These are phyloP conservation scores for Macroventuria anomochaeta DNA, from an alignment of 2,329 filamentous ascomycete species.

Conservation along the genomic window DNA sequence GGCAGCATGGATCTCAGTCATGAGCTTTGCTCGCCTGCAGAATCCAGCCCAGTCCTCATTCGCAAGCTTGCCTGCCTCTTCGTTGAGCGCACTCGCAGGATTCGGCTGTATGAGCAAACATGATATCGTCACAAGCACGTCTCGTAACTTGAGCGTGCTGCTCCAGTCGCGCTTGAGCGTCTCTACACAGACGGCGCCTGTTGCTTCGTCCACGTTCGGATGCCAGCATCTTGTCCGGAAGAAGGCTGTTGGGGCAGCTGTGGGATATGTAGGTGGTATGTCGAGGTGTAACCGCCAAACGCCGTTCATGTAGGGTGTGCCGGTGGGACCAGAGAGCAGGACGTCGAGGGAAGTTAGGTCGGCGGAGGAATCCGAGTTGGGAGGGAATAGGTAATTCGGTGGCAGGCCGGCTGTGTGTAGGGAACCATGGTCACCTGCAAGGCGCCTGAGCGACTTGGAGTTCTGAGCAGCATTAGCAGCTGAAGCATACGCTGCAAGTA, in stretches of 20 bases:
- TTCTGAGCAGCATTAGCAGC: conserved; percentile 45
- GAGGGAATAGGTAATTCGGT: conserved; percentile 66
- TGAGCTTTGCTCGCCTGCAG: conserved; percentile 63
- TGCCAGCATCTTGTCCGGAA: conserved; percentile 69
- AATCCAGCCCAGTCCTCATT: conserved; percentile 64
- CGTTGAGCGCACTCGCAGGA: conserved; percentile 68
- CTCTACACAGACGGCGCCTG: conserved; percentile 68
- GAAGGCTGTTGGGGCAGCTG: conserved; percentile 61
- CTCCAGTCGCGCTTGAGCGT: conserved; percentile 70
- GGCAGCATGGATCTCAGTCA: conserved; percentile 67
- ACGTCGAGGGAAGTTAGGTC: conserved; percentile 65
- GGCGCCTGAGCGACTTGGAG: conserved; percentile 61
- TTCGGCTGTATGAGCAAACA: conserved; percentile 70
- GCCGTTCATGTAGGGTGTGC: conserved; percentile 65
- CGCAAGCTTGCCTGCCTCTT: conserved; percentile 64
- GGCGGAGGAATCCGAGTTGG: conserved; percentile 50
- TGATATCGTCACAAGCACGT: conserved; percentile 65
- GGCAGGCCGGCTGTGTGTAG: conserved; percentile 63
- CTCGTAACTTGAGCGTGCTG: conserved; percentile 61
- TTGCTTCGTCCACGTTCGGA: conserved; percentile 68
- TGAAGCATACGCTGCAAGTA: conserved; percentile 1
- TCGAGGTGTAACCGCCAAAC: conserved; percentile 66
- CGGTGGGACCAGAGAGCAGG: conserved; percentile 64
- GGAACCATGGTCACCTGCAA: conserved; percentile 65
- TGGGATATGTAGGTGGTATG: conserved; percentile 64